Base-by-base conservation (phyloP, 768 basidiomycete genomes). In the Tricholoma saponaceum region DNA sequence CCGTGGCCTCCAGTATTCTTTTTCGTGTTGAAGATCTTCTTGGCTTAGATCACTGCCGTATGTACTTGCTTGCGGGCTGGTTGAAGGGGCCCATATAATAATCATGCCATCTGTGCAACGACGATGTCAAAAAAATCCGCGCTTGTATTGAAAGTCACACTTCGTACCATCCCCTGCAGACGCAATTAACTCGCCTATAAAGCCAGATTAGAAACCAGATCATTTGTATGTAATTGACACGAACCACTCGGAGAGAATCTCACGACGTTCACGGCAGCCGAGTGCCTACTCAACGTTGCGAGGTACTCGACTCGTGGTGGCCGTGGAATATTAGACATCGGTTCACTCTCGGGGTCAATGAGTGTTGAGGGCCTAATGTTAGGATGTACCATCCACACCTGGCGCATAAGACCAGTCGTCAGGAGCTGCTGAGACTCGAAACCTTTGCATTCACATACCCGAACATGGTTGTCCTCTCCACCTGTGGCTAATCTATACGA, bases 331-430 rank as follows among this genome's bases (percentile, higher is more conserved):
- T 59, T 66, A 2, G 66, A 59, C 13, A 70, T 65, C 18, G 75
- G 66, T 26, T 74, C 74, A 46, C 74, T 73, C 57, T 74, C 80
- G 3, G 25, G n/a, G 26, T 50, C 47, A 28, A 79, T 72, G 14
- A 88, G 71, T 14, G 81, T 79, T 2, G 83, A 76, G 20, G 92
- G 87, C 14, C 87, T 73, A 54, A 97, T 90, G 70, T 96, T 90
- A 9, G 95, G 95, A 70, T 95, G 83, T 25, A 97, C 91, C 84
- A 90, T 87, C 96, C 95, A 97, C 62, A 98, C 70, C 94, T 95
- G 47, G 16, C 51, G 5, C 10, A n/a, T 43, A 30, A 54, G 39
- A n/a, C 61, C 47, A 51, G 44, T 35, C 44, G 47, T 52, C 52
- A 39, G 62, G 62, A 57, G 61, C 22, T 44, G 52, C 25, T 46